Evolutionary conservation across 1,139 yeast genomes (phyloP), one percentile per base, ranked within the genome.

Genomic region (Saccharomyces hybrid): DNA sequence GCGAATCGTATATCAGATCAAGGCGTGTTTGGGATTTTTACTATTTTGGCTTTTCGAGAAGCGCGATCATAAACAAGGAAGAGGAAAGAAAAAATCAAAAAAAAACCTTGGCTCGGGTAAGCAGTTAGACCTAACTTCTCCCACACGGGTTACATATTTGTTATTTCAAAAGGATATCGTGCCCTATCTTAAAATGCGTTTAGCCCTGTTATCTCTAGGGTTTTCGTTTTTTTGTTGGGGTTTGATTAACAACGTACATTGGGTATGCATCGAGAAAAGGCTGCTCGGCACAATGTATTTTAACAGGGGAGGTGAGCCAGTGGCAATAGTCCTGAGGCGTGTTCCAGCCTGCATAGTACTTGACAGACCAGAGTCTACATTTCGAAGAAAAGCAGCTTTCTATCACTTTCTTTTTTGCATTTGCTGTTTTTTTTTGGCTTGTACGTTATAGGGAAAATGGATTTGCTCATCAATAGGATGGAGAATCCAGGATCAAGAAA

Each of bases 401-500:
- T 28, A 12, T 14, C 14, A 26, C 34, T 47, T 9, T 47, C 49
- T 1, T 19, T 46, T 11, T 9, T 24, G 12, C 26, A 6, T 31
- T 31, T 12, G 38, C 38, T n/a, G 11, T 31, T 47, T 28, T 47
- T 47, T 29, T 48, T 27, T 3, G 28, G 9, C 26, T 24, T 26
- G 6, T 34, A n/a, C 16, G 14, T 38, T 49, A 7, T 11, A 14
- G 11, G 4, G 31, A n/a, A 21, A 12, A 58, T 58, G 61, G 52
- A 57, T 48, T 38, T 58, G 27, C 47, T 58, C 3, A 52, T 57
- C 6, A 56, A 54, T 16, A 51, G 60, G 29, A 55, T 56, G 57
- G 60, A 56, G 47, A 50, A 55, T 32, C 54, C 56, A 11, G 53
- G 55, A 14, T 49, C 48, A 21, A 48, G 56, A 27, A 47, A 28